Evolutionary conservation across 371 early-diverging fungal species (phyloP), one percentile per base, ranked within the genome.

Genomic region (Actinomucor elegans): DNA sequence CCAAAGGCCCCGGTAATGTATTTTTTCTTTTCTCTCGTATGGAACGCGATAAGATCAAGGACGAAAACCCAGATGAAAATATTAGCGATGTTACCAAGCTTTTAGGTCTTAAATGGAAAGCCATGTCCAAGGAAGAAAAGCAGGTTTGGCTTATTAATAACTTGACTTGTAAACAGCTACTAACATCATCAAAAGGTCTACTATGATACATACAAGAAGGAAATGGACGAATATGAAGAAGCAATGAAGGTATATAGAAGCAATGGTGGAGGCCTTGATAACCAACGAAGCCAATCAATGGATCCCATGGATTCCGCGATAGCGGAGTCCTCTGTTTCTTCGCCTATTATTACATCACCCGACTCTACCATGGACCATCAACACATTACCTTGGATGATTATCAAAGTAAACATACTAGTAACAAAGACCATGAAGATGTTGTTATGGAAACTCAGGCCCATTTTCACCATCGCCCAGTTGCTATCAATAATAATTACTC

Each of bases 1-100:
- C 87, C 17, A 81, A 80, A 68, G 73, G 85, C 0, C 84, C 85
- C 12, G 80, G 83, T 24, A 87, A 87, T 57, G 87, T 84, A 4
- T 87, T 84, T 53, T 82, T 85, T 38, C 44, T 83, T 14, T 87
- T 71, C 48, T 85, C 82, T 59, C 76, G 84, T 17, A 26, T 77
- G 24, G 69, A 79, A 50, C 74, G 85, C 20, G 79, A 78, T 32
- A 75, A 80, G 52, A 66, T 85, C 28, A 84, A 78, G 55, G 79
- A 78, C 52, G 71, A 82, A 31, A 64, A 78, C 47, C 81, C 79
- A 29, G 71, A 77, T 50, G 75, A 75, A 50, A 73, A 61, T 41
- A 56, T 80, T 35, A 68, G 75, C 31, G 79, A 79, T 42, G 69
- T 80, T 15, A 81, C 81, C 10, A 72, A 64, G 43, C 59, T 80